Evolutionary conservation across 495 filamentous ascomycete species (phyloP), one percentile per base, ranked within the genome.

Genomic region (Lichina pygmaea): DNA sequence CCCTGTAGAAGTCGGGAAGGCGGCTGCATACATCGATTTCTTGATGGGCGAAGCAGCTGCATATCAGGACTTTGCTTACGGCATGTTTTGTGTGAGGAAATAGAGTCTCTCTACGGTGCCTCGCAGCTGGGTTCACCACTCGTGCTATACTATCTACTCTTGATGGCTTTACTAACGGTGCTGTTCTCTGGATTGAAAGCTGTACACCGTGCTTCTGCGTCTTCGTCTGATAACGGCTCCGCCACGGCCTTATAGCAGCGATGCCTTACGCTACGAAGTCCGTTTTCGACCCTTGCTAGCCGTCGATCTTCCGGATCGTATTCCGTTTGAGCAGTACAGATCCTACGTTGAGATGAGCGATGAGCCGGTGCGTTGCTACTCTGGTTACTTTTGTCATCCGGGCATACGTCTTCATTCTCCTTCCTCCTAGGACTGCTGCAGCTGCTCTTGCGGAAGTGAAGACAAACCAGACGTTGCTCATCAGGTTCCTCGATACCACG

Each of bases 271-370:
- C 6, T 92, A 93, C 58, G 75, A 89, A 50, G 60, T 92, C 3
- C 78, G 89, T 34, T 89, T 93, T 84, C 86, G 82, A 53, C 83
- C 84, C 0, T 94, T 92, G 49, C 61, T 75, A 7, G 53, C 60
- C 6, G 71, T 94, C 38, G 64, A 66, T 16, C 58, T 83, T 8
- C 82, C 84, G 0, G 71, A 76, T 48, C 60, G 85, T n/a, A 71
- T 78, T 0, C 62, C 73, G 0, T 83, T 67, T 46, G 68, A 73
- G 6, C 67, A 74, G 17, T 81, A 80, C 51, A 53, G 51, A 30
- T 47, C 46, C 8, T 53, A 60, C 13, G 58, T 63, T 8, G 49
- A 32, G 6, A 12, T 38, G 36, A 39, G 6, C 2, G 57, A 64
- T 15, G 56, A 54, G 11, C 31, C 56, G 10, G 36, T 39, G 11